These are phyloP conservation scores for Chlamydomonas reinhardtii DNA, from an alignment of 163 green algal genomes.

Conservation along the genomic window DNA sequence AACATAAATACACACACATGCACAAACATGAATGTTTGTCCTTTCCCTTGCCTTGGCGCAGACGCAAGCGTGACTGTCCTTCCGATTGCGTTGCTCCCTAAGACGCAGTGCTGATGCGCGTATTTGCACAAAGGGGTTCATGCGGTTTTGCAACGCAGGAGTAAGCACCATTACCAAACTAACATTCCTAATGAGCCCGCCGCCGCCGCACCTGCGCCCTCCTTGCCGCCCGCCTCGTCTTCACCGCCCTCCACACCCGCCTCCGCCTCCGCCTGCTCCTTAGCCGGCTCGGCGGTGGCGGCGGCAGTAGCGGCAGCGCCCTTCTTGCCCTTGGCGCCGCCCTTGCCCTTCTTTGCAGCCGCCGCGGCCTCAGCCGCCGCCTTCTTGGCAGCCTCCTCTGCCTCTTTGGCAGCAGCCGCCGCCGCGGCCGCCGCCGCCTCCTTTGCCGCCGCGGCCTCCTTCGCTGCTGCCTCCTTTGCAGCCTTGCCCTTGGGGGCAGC, in stretches of 20 bases:
- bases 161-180: too few relatives aligned
- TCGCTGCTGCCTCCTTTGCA: background rate
- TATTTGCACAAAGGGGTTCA: too few relatives aligned
- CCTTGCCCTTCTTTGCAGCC: background rate
- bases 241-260: background rate
- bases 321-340: slow-evolving; percentile 1
- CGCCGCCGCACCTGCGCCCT: background rate
- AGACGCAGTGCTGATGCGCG: too few relatives aligned
- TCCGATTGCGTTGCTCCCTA: too few relatives aligned
- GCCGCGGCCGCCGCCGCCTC: background rate
- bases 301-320: background rate
- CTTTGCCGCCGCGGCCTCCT: background rate
- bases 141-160: too few relatives aligned
- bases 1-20: too few relatives aligned
- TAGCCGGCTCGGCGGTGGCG: background rate
- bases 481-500: background rate
- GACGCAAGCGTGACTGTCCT: too few relatives aligned
- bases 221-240: background rate
- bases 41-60: too few relatives aligned
- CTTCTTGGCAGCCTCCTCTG: background rate
- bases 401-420: background rate
- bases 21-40: too few relatives aligned
- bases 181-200: too few relatives aligned
- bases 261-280: background rate
- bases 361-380: background rate